These are phyloP conservation scores for Phaeosphaeria sp. DNA, from an alignment of 2,329 filamentous ascomycete species.

Conservation along the genomic window DNA sequence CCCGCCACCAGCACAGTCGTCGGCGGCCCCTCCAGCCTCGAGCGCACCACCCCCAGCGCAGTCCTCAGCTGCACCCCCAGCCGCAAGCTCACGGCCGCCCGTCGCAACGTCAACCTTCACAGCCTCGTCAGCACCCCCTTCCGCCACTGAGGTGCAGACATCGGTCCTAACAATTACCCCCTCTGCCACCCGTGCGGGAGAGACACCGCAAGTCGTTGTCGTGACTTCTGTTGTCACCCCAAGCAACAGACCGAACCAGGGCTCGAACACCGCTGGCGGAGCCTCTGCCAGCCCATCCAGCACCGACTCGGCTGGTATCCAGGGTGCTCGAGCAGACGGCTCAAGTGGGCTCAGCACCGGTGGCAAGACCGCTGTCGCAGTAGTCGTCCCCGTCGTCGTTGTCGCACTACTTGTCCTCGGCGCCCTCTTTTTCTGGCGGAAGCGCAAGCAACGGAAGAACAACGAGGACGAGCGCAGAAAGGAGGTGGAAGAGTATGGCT, in stretches of 20 bases:
- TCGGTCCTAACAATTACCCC: conserved; percentile 33
- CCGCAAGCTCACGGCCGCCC: conserved; percentile 7
- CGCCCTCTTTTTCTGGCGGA: conserved; percentile 85
- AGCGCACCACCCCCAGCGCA: conserved; percentile 17
- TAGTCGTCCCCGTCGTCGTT: conserved; percentile 89
- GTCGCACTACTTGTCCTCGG: conserved; percentile 81
- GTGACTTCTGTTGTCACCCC: conserved; percentile 22
- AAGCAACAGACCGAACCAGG: neutral
- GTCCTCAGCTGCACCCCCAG: conserved; percentile 17
- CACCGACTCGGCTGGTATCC: conserved; percentile 15
- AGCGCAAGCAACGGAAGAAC: conserved; percentile 82
- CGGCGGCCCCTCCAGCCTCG: conserved; percentile 16
- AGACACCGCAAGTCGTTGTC: conserved; percentile 25
- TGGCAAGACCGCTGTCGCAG: conserved; percentile 86
- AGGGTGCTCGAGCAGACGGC: conserved; percentile 17
- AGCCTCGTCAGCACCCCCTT: conserved; percentile 29
- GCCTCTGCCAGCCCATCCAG: conserved; percentile 12
- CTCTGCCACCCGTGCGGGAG: conserved; percentile 20
- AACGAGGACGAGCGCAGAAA: conserved; percentile 89
- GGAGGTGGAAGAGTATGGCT: conserved; percentile 96
- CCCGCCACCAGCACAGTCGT: conserved; percentile 53
- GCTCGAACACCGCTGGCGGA: conserved; percentile 4
- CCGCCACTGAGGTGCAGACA: conserved; percentile 23
- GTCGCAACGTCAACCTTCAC: conserved; percentile 27
- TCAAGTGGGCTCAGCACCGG: conserved; percentile 61